These are phyloP conservation scores for Agaricus subrufescens DNA, from an alignment of 768 basidiomycete species.

Conservation along the genomic window DNA sequence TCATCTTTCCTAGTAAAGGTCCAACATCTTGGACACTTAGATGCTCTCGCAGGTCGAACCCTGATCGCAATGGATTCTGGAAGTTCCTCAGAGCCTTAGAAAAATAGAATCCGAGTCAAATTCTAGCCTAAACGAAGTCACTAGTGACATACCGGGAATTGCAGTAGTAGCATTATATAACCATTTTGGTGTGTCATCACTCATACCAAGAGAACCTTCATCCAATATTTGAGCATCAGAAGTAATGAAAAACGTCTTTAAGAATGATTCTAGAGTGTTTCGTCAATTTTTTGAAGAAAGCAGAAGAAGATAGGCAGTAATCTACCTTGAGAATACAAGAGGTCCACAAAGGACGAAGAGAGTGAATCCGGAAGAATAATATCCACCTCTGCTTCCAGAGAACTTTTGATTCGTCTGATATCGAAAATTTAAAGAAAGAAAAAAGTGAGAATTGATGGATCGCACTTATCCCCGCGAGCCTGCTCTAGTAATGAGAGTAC, in stretches of 20 bases:
- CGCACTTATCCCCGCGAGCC: conserved; percentile 72
- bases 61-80: conserved; percentile 40
- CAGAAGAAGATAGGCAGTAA: neutral
- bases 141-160: conserved; percentile 40
- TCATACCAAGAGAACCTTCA: conserved; percentile 34
- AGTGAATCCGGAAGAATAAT: conserved; percentile 44
- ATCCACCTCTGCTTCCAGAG: conserved; percentile 73
- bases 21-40: conserved; percentile 94
- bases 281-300: neutral
- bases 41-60: conserved; percentile 52
- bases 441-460: conserved; percentile 1
- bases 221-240: conserved; percentile 60
- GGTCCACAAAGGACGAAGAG: conserved; percentile 37
- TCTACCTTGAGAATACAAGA: neutral
- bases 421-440: neutral
- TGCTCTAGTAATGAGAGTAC: conserved; percentile 71
- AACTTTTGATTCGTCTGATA: conserved; percentile 62
- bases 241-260: conserved; percentile 78
- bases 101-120: neutral
- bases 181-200: conserved; percentile 41
- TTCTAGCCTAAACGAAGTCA: neutral
- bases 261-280: conserved; percentile 47
- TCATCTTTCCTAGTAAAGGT: conserved; percentile 52
- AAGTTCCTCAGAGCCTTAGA: conserved; percentile 13
- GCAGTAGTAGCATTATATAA: conserved; percentile 36